Percentiles rank a stretch among this genome's conserved stretches.
Conservation (phyloP, 1,284 basidiomycete species). For the Microbotryum violaceum region DNA sequence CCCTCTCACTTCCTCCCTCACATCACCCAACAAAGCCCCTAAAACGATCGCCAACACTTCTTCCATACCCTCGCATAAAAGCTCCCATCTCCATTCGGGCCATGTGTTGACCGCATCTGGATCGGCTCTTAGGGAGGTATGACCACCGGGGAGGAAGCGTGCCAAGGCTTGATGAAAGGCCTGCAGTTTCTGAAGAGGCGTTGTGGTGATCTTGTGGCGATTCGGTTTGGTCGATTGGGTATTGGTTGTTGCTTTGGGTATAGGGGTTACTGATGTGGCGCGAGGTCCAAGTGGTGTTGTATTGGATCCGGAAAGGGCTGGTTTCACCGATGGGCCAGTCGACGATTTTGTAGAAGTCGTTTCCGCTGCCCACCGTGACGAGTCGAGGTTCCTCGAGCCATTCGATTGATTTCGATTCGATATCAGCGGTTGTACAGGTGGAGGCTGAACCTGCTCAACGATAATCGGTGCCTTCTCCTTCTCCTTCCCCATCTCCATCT, state of each 20-base stretch:
- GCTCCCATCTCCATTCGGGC: slow-evolving; percentile 19
- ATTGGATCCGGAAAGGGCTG: neutral
- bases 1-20: slow-evolving; percentile 3
- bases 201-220: neutral
- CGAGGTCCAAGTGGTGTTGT: neutral
- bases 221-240: neutral
- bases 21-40: slow-evolving; percentile 1
- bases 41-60: slow-evolving; percentile 12
- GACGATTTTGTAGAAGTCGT: neutral
- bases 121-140: neutral
- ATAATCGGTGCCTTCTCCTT: neutral
- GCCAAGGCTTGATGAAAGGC: neutral
- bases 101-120: neutral
- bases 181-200: neutral
- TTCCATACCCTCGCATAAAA: slow-evolving; percentile 10
- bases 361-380: slow-evolving; percentile 6
- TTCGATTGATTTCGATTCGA: neutral
- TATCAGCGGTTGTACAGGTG: neutral
- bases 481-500: neutral
- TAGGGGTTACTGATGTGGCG: neutral
- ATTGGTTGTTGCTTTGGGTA: neutral
- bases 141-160: slow-evolving; percentile 4
- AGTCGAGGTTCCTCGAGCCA: neutral
- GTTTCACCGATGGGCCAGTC: no score
- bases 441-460: neutral